Conservation (phyloP, 1,139 yeast genomes). For the Scheffersomyces lignicola region DNA sequence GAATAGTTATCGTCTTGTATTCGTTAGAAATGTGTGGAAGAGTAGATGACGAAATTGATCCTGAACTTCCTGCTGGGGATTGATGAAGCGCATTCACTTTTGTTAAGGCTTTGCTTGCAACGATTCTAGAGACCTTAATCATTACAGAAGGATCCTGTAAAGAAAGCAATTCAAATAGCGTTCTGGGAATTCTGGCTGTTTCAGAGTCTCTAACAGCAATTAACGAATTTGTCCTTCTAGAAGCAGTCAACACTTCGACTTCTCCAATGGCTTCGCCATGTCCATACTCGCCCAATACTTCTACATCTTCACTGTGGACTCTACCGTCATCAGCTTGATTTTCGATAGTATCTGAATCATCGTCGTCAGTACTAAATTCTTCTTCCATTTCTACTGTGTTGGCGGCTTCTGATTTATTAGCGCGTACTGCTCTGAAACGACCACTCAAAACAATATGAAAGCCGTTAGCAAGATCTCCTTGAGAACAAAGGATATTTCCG, state of each 20-base stretch:
- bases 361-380: conserved; percentile 9
- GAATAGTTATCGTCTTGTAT: conserved; percentile 79
- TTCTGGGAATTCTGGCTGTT: conserved; percentile 87
- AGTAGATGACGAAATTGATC: conserved; percentile 25
- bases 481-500: conserved; percentile 75
- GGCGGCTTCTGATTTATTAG: conserved; percentile 14
- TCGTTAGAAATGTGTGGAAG: conserved; percentile 39
- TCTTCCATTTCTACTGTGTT: conserved; percentile 7
- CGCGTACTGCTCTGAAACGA: conserved; percentile 66
- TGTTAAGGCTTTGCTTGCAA: conserved; percentile 65
- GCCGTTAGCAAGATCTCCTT: conserved; percentile 89
- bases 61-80: conserved; percentile 6
- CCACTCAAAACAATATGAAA: conserved; percentile 91
- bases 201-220: conserved; percentile 94
- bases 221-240: conserved; percentile 68
- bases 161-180: conserved; percentile 81
- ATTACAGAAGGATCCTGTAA: conserved; percentile 85
- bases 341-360: conserved; percentile 13
- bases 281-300: conserved; percentile 75
- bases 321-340: conserved; percentile 21
- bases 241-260: conserved; percentile 87
- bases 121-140: conserved; percentile 85
- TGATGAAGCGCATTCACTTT: conserved; percentile 16
- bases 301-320: conserved; percentile 27
- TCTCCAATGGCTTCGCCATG: conserved; percentile 96